Evolutionary conservation across 139 green algal genomes (phyloP).

Genomic region (Astrephomene gubernaculifera): DNA sequence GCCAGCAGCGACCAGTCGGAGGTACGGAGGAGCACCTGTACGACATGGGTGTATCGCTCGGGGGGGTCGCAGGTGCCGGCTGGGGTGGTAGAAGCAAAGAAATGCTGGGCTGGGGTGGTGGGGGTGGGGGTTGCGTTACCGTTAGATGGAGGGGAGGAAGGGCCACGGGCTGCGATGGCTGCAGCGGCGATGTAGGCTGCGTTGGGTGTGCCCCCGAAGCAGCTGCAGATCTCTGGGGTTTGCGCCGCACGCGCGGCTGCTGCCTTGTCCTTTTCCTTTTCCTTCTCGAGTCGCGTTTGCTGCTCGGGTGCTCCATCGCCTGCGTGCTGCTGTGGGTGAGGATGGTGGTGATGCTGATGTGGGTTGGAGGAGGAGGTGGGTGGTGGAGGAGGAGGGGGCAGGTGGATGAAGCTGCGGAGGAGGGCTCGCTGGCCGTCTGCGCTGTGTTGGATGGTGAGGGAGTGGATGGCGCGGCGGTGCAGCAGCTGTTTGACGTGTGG

Average conservation of each 20-base stretch:
- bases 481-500: slow-evolving; percentile 20
- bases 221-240: slow-evolving; percentile 26
- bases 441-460: slow-evolving; percentile 14
- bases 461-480: slow-evolving; percentile 17
- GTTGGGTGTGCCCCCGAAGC: slow-evolving; percentile 20
- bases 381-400: too few species aligned
- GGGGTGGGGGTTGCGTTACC: neutral
- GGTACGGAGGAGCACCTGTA: slow-evolving; percentile 12
- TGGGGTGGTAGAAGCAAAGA: neutral
- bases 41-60: neutral
- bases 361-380: too few species aligned
- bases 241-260: too few species aligned
- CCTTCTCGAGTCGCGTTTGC: too few species aligned
- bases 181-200: neutral
- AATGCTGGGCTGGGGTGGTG: neutral
- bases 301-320: too few species aligned
- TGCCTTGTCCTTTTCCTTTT: too few species aligned
- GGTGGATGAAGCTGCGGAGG: slow-evolving; percentile 31
- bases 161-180: neutral
- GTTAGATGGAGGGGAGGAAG: neutral
- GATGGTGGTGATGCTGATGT: too few species aligned
- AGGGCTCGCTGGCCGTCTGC: slow-evolving; percentile 18
- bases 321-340: too few species aligned
- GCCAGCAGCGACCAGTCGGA: slow-evolving; percentile 4
- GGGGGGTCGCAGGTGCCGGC: slow-evolving; percentile 15